Percentiles rank a stretch among this genome's conserved stretches.
Conservation (phyloP, 495 filamentous ascomycete genomes). For the Xylaria flabelliformis region DNA sequence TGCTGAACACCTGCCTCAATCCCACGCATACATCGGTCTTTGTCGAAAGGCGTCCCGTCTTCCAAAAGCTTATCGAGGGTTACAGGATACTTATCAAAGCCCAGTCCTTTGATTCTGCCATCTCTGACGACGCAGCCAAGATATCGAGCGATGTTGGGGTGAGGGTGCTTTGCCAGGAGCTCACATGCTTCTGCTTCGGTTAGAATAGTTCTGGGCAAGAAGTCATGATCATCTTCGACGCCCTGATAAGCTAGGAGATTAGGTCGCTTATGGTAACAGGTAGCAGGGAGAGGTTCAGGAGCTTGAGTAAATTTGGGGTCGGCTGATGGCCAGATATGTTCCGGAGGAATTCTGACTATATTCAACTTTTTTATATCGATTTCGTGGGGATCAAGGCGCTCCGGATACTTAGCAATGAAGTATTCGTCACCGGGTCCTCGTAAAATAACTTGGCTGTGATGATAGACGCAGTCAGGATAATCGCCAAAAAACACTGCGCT, state of each 20-base stretch:
- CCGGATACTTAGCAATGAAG: slow-evolving; percentile 2
- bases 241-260: too few species aligned
- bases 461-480: neutral
- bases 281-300: slow-evolving; percentile 4
- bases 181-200: slow-evolving; percentile 12
- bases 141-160: slow-evolving; percentile 24
- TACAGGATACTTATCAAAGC: slow-evolving; percentile 2
- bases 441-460: slow-evolving; percentile 5
- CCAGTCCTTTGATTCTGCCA: neutral
- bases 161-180: slow-evolving; percentile 7
- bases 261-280: slow-evolving; percentile 18
- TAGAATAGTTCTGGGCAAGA: neutral
- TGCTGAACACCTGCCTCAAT: slow-evolving; percentile 39
- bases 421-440: slow-evolving; percentile 8
- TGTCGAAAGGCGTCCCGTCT: slow-evolving; percentile 18
- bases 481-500: neutral
- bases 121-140: slow-evolving; percentile 12
- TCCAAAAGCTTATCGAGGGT: slow-evolving; percentile 1
- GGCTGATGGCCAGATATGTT: slow-evolving; percentile 13
- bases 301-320: slow-evolving; percentile 9
- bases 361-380: slow-evolving; percentile 9
- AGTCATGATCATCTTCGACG: neutral
- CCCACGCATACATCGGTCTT: slow-evolving; percentile 26
- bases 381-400: neutral
- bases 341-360: neutral